Evolutionary conservation across 2,329 filamentous ascomycete species (phyloP), one percentile per base, ranked within the genome.

Genomic region (Davidsoniella eucalypti): DNA sequence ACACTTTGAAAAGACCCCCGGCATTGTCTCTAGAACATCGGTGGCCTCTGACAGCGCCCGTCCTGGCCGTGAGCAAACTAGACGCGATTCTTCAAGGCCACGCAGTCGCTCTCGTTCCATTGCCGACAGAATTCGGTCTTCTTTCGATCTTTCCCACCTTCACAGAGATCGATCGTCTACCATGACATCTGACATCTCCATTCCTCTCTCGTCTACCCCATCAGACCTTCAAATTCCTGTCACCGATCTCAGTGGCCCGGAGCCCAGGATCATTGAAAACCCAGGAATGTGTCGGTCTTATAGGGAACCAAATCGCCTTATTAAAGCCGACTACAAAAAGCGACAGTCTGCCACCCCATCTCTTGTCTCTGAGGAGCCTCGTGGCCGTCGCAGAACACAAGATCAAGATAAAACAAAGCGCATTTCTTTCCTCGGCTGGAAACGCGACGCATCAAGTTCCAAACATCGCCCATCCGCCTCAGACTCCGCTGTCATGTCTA

Each of bases 81-180:
- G 41, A 12, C 48, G 36, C 25, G 52, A 49, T 33, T 23, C 36
- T 25, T 39, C 47, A 38, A 48, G 26, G 14, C 38, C 33, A 6
- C 52, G 52, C 33, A 51, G 45, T 9, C 46, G 52, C 33, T 51
- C 48, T 23, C 44, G 52, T 23, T 50, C 49, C 10, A 51, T 54
- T 29, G 33, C 48, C 12, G 49, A 51, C 23, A 41, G 41, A 26
- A 54, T 54, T 40, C 52, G 52, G 21, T 37, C 38, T 14, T 45
- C 40, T 26, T 47, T 54, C 36, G 52, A 54, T 25, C 47, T 53
- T 17, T 48, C 47, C 25, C 26, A 36, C 17, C 17, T 21, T 16
- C 46, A 47, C 21, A 46, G 49, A 18, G 46, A 49, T 14, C 25
- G 41, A n/a, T 44, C 41, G 14, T 23, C 38, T 26, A 46, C 36